These are phyloP conservation scores for Moniliella sp. DNA, from an alignment of 1,284 basidiomycete genomes.

Conservation along the genomic window DNA sequence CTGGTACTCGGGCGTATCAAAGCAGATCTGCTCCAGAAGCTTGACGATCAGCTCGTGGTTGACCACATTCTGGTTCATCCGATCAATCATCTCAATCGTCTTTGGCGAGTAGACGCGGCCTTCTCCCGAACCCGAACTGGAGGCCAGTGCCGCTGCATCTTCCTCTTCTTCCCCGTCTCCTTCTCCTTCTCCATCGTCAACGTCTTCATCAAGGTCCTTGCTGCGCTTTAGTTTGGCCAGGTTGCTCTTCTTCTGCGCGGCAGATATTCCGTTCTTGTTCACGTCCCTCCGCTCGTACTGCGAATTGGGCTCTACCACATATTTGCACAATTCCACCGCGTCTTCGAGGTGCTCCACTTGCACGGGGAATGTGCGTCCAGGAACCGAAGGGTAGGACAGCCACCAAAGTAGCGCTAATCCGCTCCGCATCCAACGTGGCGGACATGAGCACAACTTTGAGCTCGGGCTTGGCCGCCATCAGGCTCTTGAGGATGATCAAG, in stretches of 20 bases:
- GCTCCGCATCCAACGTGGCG: constrained; percentile 75
- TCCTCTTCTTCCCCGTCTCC: constrained; percentile 36
- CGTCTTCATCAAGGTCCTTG: constrained; percentile 38
- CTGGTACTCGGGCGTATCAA: constrained; percentile 41
- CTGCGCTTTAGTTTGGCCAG: constrained; percentile 46
- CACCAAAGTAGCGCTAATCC: constrained; percentile 81
- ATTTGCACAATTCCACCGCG: constrained; percentile 64
- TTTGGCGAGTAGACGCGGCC: constrained; percentile 41
- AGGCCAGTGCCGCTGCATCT: constrained; percentile 33
- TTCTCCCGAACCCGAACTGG: constrained; percentile 36
- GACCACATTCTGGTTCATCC: constrained; percentile 69
- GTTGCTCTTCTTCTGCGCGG: constrained; percentile 13
- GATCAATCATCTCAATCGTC: constrained; percentile 60
- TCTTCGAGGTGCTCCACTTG: constrained; percentile 73
- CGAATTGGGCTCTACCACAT: constrained; percentile 54
- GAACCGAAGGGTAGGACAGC: constrained; percentile 59
- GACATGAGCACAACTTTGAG: constrained; percentile 92
- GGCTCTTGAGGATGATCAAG: constrained; percentile 75
- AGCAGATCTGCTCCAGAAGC: constrained; percentile 71
- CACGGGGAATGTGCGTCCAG: constrained; percentile 91
- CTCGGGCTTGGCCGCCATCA: constrained; percentile 56
- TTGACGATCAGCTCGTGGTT: constrained; percentile 43
- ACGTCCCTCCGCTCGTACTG: constrained; percentile 47
- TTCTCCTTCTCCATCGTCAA: constrained; percentile 56
- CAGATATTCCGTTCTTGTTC: constrained; percentile 6